Conservation (phyloP, 2,329 filamentous ascomycete species). For the Metarhizium rileyi region DNA sequence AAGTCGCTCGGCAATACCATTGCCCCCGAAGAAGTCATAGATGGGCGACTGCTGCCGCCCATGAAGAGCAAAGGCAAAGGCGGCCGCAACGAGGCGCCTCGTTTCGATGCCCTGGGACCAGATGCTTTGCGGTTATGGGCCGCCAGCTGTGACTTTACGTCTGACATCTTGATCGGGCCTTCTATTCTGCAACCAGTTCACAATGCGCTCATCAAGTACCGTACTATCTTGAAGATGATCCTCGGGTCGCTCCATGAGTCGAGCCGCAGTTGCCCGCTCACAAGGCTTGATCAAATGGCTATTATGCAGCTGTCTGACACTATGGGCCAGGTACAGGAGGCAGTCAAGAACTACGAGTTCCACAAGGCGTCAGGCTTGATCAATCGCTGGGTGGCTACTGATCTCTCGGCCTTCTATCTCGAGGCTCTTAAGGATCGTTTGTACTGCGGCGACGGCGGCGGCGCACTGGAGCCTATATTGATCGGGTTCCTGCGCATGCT, state of each 20-base stretch:
- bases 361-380: slow-evolving; percentile 64
- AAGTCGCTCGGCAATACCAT: slow-evolving; percentile 92
- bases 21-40: slow-evolving; percentile 71
- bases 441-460: slow-evolving; percentile 68
- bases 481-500: slow-evolving; percentile 68
- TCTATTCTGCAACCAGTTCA: slow-evolving; percentile 70
- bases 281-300: slow-evolving; percentile 62
- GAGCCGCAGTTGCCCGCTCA: slow-evolving; percentile 39
- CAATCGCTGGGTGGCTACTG: slow-evolving; percentile 71
- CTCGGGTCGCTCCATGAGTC: slow-evolving; percentile 61
- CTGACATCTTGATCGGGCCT: slow-evolving; percentile 74
- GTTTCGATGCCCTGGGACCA: slow-evolving; percentile 65
- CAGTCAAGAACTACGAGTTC: slow-evolving; percentile 69
- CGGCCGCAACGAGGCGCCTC: slow-evolving; percentile 12
- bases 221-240: slow-evolving; percentile 83
- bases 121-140: slow-evolving; percentile 88
- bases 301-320: slow-evolving; percentile 62
- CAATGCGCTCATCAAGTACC: slow-evolving; percentile 71
- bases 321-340: slow-evolving; percentile 52
- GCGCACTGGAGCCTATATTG: slow-evolving; percentile 57
- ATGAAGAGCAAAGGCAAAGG: slow-evolving; percentile 50
- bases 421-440: slow-evolving; percentile 86
- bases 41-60: slow-evolving; percentile 66
- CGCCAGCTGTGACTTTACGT: slow-evolving; percentile 83
- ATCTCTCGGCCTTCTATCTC: slow-evolving; percentile 89